Base-by-base conservation (phyloP, 495 filamentous ascomycete species). In the Lindgomyces ingoldianus region DNA sequence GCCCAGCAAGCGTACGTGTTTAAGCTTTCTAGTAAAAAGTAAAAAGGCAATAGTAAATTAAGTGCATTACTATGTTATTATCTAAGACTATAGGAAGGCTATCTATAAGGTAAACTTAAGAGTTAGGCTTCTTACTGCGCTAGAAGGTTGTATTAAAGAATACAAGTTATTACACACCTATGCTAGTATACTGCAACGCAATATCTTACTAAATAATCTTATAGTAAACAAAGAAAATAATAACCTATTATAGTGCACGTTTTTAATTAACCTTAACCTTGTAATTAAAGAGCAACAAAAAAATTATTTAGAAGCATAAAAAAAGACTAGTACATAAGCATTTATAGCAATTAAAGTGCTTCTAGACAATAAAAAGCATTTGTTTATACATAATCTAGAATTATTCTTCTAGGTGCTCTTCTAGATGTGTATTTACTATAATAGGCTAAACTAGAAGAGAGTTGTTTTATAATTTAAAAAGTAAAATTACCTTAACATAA, bases 401-500 rank as follows among this genome's bases (percentile, higher is more conserved):
- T 84, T 77, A 24, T 82, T 84, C 68, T 83, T 83, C 64, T 83
- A 76, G 77, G 79, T 84, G 21, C 60, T 83, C 0, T 82, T 75
- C 57, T 74, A 70, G 67, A 70, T 68, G 45, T 72, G 68, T 45
- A 68, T 71, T 45, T 56, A 71, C 57, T 69, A 67, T 25, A 27
- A 41, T 42, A 44, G 64, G 18, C 60, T 60, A 46, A 25, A 25
- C 12, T 49, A 64, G 33, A 16, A 61, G 14, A 54, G 50, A 33
- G 59, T 60, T 33, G 46, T 64, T n/a, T 25, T 24, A 59, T 21
- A 56, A n/a, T 73, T 71, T 52, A 66, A 73, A 0, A 57, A 61
- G n/a, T 72, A 60, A 70, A 74, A 74, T 52, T 74, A 71, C 57
- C 53, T 45, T 10, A 48, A 67, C 29, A 72, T 55, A 12, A 44